These are phyloP conservation scores for Lycium barbarum DNA, from an alignment of 257 asterid species.

Conservation along the genomic window DNA sequence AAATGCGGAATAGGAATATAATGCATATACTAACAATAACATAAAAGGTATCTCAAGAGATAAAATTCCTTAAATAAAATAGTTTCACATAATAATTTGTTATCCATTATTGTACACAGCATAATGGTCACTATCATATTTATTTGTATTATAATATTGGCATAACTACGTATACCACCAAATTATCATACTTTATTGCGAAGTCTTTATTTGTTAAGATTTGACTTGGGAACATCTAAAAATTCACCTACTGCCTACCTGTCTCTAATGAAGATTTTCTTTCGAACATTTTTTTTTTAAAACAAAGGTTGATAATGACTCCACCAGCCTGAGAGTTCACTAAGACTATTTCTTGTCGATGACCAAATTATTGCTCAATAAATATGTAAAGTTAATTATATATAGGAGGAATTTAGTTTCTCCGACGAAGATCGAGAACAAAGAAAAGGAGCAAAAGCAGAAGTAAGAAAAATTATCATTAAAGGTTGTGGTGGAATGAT, in stretches of 20 bases:
- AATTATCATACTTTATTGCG: background rate
- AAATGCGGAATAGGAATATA: too few relatives aligned
- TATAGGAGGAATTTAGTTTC: too few relatives aligned
- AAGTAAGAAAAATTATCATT: too few relatives aligned
- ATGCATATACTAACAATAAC: too few relatives aligned
- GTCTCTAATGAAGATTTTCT: background rate
- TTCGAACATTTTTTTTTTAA: background rate
- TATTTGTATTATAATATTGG: background rate
- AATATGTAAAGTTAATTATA: too few relatives aligned
- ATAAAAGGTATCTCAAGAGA: background rate
- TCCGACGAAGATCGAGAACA: too few relatives aligned
- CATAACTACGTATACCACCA: background rate
- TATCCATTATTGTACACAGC: background rate
- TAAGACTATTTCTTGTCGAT: too few relatives aligned
- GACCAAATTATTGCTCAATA: too few relatives aligned
- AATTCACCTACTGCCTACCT: background rate
- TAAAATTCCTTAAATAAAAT: background rate
- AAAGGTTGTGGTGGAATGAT: too few relatives aligned
- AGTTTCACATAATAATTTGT: background rate
- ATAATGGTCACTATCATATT: constrained; percentile 2
- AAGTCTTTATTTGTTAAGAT: background rate
- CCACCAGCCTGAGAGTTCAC: background rate
- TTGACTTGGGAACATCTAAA: background rate
- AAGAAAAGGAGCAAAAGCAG: too few relatives aligned
- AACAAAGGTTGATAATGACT: background rate